Evolutionary conservation across 495 filamentous ascomycete genomes (phyloP).

Genomic region (Aspergillus cristatus): DNA sequence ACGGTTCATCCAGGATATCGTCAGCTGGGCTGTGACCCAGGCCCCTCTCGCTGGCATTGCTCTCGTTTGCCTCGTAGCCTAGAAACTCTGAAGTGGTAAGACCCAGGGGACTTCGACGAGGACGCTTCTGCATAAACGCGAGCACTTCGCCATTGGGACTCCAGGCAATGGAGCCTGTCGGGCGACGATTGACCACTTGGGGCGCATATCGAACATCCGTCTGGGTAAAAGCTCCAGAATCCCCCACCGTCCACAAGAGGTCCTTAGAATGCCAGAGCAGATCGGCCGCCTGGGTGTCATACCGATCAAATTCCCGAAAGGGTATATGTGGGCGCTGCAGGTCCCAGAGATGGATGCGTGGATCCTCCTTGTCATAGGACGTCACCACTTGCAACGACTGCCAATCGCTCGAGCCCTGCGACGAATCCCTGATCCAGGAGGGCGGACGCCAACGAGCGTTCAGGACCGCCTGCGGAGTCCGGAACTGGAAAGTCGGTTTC

Average conservation of each 20-base stretch:
- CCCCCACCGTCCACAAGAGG: conserved; percentile 83
- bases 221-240: conserved; percentile 75
- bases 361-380: conserved; percentile 56
- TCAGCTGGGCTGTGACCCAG: conserved; percentile 60
- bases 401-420: conserved; percentile 50
- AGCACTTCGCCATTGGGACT: conserved; percentile 37
- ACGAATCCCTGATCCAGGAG: conserved; percentile 57
- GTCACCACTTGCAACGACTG: conserved; percentile 61
- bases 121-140: conserved; percentile 42
- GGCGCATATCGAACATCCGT: conserved; percentile 77
- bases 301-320: conserved; percentile 72
- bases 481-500: conserved; percentile 56
- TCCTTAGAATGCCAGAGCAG: conserved; percentile 88
- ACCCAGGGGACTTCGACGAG: conserved; percentile 26
- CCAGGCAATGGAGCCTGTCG: conserved; percentile 38
- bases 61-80: conserved; percentile 20
- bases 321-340: conserved; percentile 79
- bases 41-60: conserved; percentile 29
- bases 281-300: conserved; percentile 60
- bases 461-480: conserved; percentile 58
- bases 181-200: conserved; percentile 58
- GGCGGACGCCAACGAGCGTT: conserved; percentile 82
- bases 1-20: conserved; percentile 51
- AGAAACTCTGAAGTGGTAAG: conserved; percentile 30
- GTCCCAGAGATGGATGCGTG: conserved; percentile 84